Conservation (phyloP, 805 yeast species). For the Cyberlindnera japonica region DNA sequence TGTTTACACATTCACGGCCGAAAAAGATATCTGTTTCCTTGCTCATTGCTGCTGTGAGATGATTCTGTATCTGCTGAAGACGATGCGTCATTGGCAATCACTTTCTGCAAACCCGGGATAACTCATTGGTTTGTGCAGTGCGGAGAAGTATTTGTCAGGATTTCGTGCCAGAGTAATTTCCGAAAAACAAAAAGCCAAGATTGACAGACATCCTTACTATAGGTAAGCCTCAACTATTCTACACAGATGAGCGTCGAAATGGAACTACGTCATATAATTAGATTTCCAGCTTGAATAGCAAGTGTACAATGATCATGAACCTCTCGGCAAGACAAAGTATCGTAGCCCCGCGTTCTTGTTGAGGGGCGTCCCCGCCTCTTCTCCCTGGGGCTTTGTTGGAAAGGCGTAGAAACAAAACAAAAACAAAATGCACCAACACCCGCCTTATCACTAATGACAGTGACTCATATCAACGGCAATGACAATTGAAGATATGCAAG, state of each 20-base stretch:
- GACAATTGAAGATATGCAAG: neutral
- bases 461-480: neutral
- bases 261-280: too few species aligned
- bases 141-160: neutral
- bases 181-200: neutral
- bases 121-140: neutral
- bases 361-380: too few species aligned
- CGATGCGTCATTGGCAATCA: constrained; percentile 3
- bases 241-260: too few species aligned
- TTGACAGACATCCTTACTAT: too few species aligned
- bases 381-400: too few species aligned
- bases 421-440: constrained; percentile 5
- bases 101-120: too few species aligned
- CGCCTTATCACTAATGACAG: neutral
- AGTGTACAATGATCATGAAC: neutral
- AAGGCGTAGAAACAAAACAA: too few species aligned
- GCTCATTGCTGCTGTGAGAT: constrained; percentile 1
- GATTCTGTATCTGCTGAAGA: constrained; percentile 3
- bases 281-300: neutral
- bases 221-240: too few species aligned
- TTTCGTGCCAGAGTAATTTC: neutral
- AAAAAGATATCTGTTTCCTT: constrained; percentile 28
- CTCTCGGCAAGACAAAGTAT: too few species aligned
- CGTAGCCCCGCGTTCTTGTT: too few species aligned
- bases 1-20: constrained; percentile 50